Base-by-base conservation (phyloP, 805 yeast species). In the Blastobotrys americana region DNA sequence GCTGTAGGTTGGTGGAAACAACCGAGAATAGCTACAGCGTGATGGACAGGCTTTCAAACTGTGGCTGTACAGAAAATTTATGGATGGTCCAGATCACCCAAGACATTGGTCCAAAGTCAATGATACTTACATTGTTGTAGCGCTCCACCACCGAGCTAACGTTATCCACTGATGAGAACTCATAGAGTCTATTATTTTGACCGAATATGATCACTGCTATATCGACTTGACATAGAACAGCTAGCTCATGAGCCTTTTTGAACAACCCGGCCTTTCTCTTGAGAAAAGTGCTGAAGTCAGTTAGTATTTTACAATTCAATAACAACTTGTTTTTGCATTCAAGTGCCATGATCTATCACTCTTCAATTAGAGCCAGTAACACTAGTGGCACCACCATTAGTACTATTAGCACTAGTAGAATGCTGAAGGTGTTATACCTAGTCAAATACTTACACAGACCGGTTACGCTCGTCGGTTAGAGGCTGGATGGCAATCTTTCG, bases 401-500 rank as follows among this genome's bases (percentile, higher is more conserved):
- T 27, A 27, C 33, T n/a, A 10, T 10, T n/a, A 10, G n/a, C 10
- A 10, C 33, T 10, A n/a, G 16, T 39, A 10, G 34, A 15, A 17
- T 18, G n/a, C 9, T 17, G 34, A 13, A n/a, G 15, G 16, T 13
- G 34, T 19, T 5, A n/a, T 8, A n/a, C 31, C 3, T 5, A 13
- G 19, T 23, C 3, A 16, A 9, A 25, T 37, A 58, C 64, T 49
- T 57, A 60, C 58, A 69, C 71, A 31, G 66, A 56, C 9, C 73
- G 64, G 65, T 88, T 90, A 45, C 97, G 72, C 63, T 90, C 97
- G 55, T 90, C 96, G 9, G 79, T 70, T 47, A 90, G 80, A 31
- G 97, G 97, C 65, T 85, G 80, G 56, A 90, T 90, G 50, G 84
- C 93, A 53, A 90, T 90, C 65, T 90, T 93, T 69, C 97, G 83